Conservation (phyloP, 164 flowering plant genomes). For the Taxillus chinensis region DNA sequence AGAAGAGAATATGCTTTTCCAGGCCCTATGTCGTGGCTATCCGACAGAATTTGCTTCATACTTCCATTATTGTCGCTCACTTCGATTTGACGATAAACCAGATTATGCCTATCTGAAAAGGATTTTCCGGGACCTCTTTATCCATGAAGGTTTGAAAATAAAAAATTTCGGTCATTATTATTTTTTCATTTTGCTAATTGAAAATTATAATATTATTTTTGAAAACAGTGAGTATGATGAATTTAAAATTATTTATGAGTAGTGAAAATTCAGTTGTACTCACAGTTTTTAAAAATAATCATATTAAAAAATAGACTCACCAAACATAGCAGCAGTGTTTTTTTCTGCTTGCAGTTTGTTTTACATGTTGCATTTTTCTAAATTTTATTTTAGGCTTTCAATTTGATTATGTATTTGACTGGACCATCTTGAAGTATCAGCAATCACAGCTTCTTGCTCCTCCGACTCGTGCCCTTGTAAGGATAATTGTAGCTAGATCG, state of each 20-base stretch:
- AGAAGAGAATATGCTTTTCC: constrained; percentile 9
- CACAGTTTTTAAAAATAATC: too few relatives aligned
- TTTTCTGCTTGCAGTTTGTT: too few relatives aligned
- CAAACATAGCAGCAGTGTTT: too few relatives aligned
- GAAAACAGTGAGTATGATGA: too few relatives aligned
- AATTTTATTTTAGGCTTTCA: constrained; percentile 51
- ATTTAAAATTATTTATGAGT: too few relatives aligned
- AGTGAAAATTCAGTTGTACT: too few relatives aligned
- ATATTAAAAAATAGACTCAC: too few relatives aligned
- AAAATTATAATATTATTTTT: too few relatives aligned
- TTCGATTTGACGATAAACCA: constrained; percentile 59
- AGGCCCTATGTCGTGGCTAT: constrained; percentile 52
- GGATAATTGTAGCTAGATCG: constrained; percentile 3
- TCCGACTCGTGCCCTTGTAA: constrained; percentile 57
- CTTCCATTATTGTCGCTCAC: constrained; percentile 58
- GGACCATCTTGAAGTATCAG: constrained; percentile 89
- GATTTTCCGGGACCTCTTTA: constrained; percentile 58
- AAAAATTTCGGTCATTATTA: too few relatives aligned
- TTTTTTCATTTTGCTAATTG: too few relatives aligned
- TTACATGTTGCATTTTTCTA: background rate
- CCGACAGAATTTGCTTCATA: constrained; percentile 59
- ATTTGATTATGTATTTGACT: constrained; percentile 87
- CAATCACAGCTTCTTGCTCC: constrained; percentile 72
- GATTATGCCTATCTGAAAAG: constrained; percentile 59
- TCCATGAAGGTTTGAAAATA: constrained; percentile 37